Conservation (phyloP, 352 stramenopile species). For the Thalassiosira exigua region DNA sequence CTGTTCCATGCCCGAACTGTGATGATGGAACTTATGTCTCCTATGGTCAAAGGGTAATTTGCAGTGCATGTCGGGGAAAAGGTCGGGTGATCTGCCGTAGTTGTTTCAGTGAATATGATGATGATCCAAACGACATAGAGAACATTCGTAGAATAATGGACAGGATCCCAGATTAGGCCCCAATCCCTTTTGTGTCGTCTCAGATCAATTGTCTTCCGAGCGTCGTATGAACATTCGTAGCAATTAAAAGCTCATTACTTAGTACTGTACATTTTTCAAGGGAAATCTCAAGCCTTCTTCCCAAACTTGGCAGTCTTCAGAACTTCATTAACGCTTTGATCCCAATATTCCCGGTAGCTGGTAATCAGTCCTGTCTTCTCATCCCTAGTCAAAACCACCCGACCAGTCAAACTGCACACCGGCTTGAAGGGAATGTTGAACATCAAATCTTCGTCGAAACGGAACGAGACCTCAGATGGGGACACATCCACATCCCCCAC, state of each 20-base stretch:
- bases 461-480: conserved; percentile 65
- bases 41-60: conserved; percentile 62
- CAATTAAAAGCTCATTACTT: too few relatives aligned
- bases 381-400: conserved; percentile 79
- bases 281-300: conserved; percentile 47
- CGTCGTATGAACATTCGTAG: too few relatives aligned
- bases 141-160: conserved; percentile 75
- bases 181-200: too few relatives aligned
- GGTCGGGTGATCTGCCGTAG: conserved; percentile 75
- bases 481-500: conserved; percentile 71
- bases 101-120: conserved; percentile 74
- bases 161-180: conserved; percentile 67
- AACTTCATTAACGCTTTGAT: conserved; percentile 81
- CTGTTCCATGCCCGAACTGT: conserved; percentile 76
- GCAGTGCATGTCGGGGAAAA: conserved; percentile 67
- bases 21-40: conserved; percentile 75
- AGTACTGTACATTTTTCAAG: too few relatives aligned
- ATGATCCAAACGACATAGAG: conserved; percentile 79
- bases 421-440: conserved; percentile 85
- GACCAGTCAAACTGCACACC: conserved; percentile 70
- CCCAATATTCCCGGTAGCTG: conserved; percentile 84
- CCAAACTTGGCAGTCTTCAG: conserved; percentile 79
- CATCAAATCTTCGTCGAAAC: conserved; percentile 83
- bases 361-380: conserved; percentile 78
- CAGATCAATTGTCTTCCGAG: too few relatives aligned